Evolutionary conservation across 805 yeast genomes (phyloP), one percentile per base, ranked within the genome.

Genomic region (Lipomyces yamadae): DNA sequence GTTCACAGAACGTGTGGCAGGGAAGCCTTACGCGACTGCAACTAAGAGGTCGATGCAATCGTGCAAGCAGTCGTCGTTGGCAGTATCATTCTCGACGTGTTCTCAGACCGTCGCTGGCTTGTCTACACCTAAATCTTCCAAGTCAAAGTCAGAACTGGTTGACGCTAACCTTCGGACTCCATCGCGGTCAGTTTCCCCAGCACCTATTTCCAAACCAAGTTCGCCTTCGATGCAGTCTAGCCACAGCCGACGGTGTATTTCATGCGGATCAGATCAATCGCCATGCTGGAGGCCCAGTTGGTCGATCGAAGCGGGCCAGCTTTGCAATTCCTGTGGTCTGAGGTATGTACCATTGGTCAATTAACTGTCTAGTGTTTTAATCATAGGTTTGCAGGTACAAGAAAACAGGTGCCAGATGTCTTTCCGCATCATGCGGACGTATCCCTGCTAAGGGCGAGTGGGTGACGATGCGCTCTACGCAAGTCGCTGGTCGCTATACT

Each of bases 231-330:
- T 60, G 18, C 58, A 55, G 15, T 8, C 58, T 37, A 60, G 42
- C 32, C 71, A 65, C 56, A 50, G 52, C 33, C 65, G 97, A 72
- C 84, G 84, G 62, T 94, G 99, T 76, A 87, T 94, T 35, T 91
- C 97, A 4, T 94, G 99, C 79, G 92, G 92, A 5, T 86, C 95
- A 0, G 89, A 88, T 64, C 95, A 90, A 72, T 90, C 96, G 4
- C 99, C 99, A 3, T 94, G 99, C 78, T 94, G 99, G 99, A 85
- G 99, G 76, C 99, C 99, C 1, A 89, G 96, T 4, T 94, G 99
- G 99, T 88, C 94, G 2, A 82, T 87, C 34, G 82, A 87, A 71
- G 92, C 90, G 69, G 98, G 98, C n/a, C 98, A 93, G 80, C 83
- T 94, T 72, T 94, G 99, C 81, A 94, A 94, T 76, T 91, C 97